These are phyloP conservation scores for Pulveroboletus sp. DNA, from an alignment of 768 basidiomycete genomes.

Conservation along the genomic window DNA sequence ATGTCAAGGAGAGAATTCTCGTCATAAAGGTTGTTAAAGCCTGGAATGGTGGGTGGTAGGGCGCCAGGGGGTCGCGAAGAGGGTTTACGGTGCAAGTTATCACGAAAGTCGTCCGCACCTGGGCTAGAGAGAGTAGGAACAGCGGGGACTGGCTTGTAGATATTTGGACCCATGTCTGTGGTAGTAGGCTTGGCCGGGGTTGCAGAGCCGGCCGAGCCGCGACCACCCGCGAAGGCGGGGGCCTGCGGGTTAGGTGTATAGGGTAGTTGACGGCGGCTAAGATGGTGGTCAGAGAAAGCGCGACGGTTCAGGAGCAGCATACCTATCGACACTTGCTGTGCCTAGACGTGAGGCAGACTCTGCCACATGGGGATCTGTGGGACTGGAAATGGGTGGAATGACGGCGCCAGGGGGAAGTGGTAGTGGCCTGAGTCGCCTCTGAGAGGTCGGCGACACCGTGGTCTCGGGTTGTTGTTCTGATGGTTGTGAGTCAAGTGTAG, in stretches of 20 bases:
- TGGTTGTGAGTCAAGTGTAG: not conserved
- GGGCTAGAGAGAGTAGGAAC: constrained; percentile 14
- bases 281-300: not conserved
- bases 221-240: constrained; percentile 10
- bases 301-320: not conserved
- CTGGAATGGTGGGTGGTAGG: constrained; percentile 26
- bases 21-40: constrained; percentile 20
- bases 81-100: constrained; percentile 16
- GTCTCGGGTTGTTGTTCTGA: constrained; percentile 20
- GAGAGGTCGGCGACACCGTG: constrained; percentile 29
- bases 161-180: constrained; percentile 19
- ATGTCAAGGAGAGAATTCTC: constrained; percentile 22
- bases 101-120: constrained; percentile 20
- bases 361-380: constrained; percentile 14
- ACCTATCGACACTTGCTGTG: constrained; percentile 26
- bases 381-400: constrained; percentile 8
- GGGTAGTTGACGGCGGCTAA: constrained; percentile 31
- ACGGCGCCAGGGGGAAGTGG: constrained; percentile 26
- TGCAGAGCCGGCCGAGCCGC: constrained; percentile 22
- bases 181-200: constrained; percentile 17
- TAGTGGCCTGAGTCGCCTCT: constrained; percentile 27
- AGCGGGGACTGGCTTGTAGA: constrained; percentile 32
- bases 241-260: constrained; percentile 22
- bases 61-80: constrained; percentile 31
- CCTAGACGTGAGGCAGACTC: constrained; percentile 25